phyloP scores from a whole-genome alignment of 768 basidiomycete genomes.

The Hygrophoropsis aurantiaca region DNA sequence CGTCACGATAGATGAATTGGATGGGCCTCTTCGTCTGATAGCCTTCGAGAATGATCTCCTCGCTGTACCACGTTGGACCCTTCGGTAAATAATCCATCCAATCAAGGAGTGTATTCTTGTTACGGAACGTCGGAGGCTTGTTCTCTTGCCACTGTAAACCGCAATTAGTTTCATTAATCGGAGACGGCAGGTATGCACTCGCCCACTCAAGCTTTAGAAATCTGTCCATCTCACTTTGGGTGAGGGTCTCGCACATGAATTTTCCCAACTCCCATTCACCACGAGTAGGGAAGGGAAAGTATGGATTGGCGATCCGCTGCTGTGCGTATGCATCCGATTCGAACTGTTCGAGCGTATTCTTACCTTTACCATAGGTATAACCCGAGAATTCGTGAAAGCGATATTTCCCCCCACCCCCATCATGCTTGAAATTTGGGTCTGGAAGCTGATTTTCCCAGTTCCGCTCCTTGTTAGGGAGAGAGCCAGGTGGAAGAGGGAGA shows the following conservation, averaged over 20 bases:
- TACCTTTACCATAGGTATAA: no score
- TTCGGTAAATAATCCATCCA: constrained; percentile 18
- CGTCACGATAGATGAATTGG: constrained; percentile 24
- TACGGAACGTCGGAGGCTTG: not conserved
- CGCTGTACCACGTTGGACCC: constrained; percentile 20
- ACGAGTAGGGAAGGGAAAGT: not conserved
- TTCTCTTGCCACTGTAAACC: no score
- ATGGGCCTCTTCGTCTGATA: constrained; percentile 17
- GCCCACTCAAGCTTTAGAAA: constrained; percentile 3
- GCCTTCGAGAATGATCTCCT: constrained; percentile 3
- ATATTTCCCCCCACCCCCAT: no score
- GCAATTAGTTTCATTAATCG: no score
- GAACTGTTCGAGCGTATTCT: no score
- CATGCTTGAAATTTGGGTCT: no score
- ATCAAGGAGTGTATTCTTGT: not conserved
- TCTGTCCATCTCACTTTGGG: not conserved
- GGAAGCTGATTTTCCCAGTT: no score
- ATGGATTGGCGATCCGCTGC: not conserved
- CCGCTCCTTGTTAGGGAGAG: no score
- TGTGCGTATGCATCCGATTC: no score
- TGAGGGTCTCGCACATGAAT: constrained; percentile 1
- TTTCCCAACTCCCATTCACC: not conserved
- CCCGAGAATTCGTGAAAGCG: no score
- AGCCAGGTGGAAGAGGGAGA: no score
- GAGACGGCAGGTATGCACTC: not conserved